Evolutionary conservation across 495 filamentous ascomycete genomes (phyloP), one percentile per base, ranked within the genome.

Genomic region (Stereocaulon alpinum): DNA sequence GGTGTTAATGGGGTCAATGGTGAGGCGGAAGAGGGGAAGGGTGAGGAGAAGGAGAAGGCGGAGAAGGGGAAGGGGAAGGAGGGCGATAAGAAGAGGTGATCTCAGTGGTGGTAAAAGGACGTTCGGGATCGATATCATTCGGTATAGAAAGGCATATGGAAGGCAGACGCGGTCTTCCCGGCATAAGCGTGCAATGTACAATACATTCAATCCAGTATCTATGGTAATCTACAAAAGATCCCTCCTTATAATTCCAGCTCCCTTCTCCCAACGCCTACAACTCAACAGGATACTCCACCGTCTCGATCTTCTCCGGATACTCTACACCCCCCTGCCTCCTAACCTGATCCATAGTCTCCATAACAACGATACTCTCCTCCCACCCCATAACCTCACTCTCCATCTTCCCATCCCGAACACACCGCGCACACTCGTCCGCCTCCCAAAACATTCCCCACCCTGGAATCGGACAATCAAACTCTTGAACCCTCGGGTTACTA

Each of bases 271-370:
- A 41, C 24, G 7, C 17, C 15, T 53, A 59, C 20, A 59, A 40
- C 11, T 6, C 9, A 12, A 59, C 58, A 68, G 78, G 78, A 72
- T 84, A 91, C 45, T 88, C 80, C 51, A 80, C 80, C 58, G 79
- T 91, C 71, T 93, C 86, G 70, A 96, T 94, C 65, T 80, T 74
- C 58, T 87, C 84, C 30, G 90, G 88, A 77, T 94, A 95, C 63
- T 69, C 77, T 68, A 96, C 73, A 3, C 81, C 87, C 51, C 84
- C 83, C 77, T 91, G 86, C 70, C 73, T 78, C 67, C 92, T 77
- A 20, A 91, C 86, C 75, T 86, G 82, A 77, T 97, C 92, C 92
- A 96, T 95, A 14, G 85, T 81, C 69, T 91, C 85, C 91, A 96
- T 96, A 56, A 96, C 91, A 29, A 86, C 81, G 56, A 96, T 78